phyloP scores from a whole-genome alignment of 257 asterid genomes.

The Salvia splendens region DNA sequence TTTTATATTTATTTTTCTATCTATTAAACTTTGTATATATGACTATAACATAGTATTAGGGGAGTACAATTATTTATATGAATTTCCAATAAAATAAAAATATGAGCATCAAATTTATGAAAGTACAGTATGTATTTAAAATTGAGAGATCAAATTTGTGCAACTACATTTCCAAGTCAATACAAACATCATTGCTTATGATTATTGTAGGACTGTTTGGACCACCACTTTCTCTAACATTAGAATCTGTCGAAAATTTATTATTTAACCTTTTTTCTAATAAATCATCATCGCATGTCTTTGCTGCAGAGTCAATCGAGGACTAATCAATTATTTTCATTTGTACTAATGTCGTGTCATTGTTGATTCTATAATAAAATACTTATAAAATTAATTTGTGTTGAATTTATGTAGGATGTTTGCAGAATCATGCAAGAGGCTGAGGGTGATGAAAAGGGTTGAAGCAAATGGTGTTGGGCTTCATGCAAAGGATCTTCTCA shows the following conservation, averaged over 20 bases:
- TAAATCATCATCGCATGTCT: background rate
- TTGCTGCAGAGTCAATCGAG: background rate
- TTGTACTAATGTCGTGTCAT: background rate
- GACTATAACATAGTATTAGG: no score
- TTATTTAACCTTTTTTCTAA: background rate
- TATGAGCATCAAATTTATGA: no score
- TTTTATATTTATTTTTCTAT: no score
- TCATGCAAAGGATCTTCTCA: slow-evolving; percentile 54
- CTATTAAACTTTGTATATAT: no score
- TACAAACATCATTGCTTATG: slow-evolving; percentile 30
- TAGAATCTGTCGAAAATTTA: background rate
- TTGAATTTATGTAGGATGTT: slow-evolving; percentile 57
- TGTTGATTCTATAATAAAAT: background rate
- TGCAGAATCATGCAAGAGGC: slow-evolving; percentile 62
- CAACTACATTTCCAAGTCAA: slow-evolving; percentile 29
- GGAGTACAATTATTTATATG: no score
- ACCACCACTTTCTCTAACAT: slow-evolving; percentile 26
- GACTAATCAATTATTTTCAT: background rate
- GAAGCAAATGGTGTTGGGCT: slow-evolving; percentile 61
- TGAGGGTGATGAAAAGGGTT: slow-evolving; percentile 67
- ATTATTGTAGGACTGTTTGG: slow-evolving; percentile 18
- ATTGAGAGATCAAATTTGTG: slow-evolving; percentile 20
- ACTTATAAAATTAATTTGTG: background rate
- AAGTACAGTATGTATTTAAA: background rate
- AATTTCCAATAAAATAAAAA: no score